Base-by-base conservation (phyloP, 1,139 yeast species). In the Tardiomyces depauwii region DNA sequence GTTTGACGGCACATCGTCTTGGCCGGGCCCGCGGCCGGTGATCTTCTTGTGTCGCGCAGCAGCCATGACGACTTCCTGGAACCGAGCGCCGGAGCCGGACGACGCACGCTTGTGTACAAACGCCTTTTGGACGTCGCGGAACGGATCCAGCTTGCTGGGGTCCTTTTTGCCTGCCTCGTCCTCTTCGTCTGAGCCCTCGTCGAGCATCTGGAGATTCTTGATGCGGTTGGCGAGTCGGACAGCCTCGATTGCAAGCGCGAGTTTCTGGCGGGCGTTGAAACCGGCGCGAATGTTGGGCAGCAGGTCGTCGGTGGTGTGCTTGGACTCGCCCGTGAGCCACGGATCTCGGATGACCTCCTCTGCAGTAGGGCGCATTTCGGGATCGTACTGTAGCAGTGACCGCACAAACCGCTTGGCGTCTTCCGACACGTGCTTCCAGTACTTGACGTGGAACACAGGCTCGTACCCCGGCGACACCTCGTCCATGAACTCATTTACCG, bases 191-290 rank as follows among this genome's bases (percentile, higher is more conserved):
- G 74, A 80, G 45, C 71, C 78, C 2, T 71, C 78, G 43, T 73
- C 67, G 58, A 54, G 65, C 49, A 65, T 52, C 28, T 80, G 79
- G 61, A 87, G 73, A 49, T 80, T 78, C 57, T 75, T 71, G 61
- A 87, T 79, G 60, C 84, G 73, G 64, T 86, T 85, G 57, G 81
- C 77, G 63, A 87, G 74, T 55, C 78, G 78, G 46, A 87, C 88
- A 58, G 85, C 73, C 61, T 83, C 93, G 54, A 87, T 82, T 36
- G 94, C 97, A 58, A 84, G 87, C 60, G 80, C 78, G 68, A 91
- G 82, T 64, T 84, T 88, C 61, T 77, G 75, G 60, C 84, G 85
- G 39, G 95, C 95, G 62, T 84, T 80, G 72, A 88, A 85, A 45
- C 85, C 85, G 58, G 79, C 77, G 66, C 73, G 72, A 58, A 82